Evolutionary conservation across 2,329 filamentous ascomycete genomes (phyloP), one percentile per base, ranked within the genome.

Genomic region (Pseudocercospora musae): DNA sequence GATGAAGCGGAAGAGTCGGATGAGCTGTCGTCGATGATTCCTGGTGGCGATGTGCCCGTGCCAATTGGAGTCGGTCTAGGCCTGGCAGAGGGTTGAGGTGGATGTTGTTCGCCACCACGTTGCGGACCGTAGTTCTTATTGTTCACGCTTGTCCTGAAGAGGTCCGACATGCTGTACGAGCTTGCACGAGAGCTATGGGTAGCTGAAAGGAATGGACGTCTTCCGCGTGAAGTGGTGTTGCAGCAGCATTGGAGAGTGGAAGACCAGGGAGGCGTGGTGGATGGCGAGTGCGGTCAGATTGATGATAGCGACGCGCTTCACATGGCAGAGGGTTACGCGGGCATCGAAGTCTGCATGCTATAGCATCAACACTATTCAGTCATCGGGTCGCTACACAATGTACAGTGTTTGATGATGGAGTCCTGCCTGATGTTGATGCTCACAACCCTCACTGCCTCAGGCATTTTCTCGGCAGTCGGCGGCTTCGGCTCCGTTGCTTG

Each of bases 1-100:
- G 93, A 97, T 3, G 93, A 71, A 25, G 91, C 88, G n/a, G 92
- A 96, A 0, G 90, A 96, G 13, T 90, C 80, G 6, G 83, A 84
- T 23, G 70, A 70, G 49, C 49, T 53, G 55, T 50, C 33, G 46
- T 40, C 56, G 58, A 52, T 40, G 65, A 59, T 40, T 62, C 56
- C 13, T 37, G 58, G 25, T 25, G 66, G 67, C 52, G 59, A 67
- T 25, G 63, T 62, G 5, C 61, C 57, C 9, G 63, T 62, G 3
- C 59, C 57, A 13, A 62, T 60, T 11, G 69, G 68, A 21, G 56
- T 60, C 4, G 69, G 69, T 63, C 56, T 66, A 11, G 70, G 69
- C 42, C 67, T 55, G 25, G 62, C 40, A 7, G 58, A 48, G 6
- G 58, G 54, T 23, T 52, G 52, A 20, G 60, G 54, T 21, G 58